phyloP scores from a whole-genome alignment of 805 yeast genomes.

The Zygosaccharomyces pseudorouxii region DNA sequence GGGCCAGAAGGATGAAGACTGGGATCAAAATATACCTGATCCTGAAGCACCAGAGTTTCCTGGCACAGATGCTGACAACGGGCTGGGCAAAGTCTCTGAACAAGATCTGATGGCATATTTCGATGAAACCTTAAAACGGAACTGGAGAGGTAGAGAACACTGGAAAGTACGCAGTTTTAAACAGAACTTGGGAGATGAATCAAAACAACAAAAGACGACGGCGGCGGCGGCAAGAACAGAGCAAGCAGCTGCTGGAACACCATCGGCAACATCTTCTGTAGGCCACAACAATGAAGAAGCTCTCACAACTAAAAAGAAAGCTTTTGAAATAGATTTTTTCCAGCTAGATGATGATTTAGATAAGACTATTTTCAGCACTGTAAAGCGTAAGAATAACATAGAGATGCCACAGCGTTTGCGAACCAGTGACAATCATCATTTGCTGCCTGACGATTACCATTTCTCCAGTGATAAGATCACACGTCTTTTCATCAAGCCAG shows the following conservation, averaged over 20 bases:
- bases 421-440: constrained; percentile 40
- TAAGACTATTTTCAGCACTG: constrained; percentile 39
- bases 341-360: constrained; percentile 38
- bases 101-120: constrained; percentile 73
- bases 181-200: constrained; percentile 22
- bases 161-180: constrained; percentile 75
- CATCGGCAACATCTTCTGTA: not conserved
- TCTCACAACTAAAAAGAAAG: constrained; percentile 35
- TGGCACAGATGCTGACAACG: constrained; percentile 7
- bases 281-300: constrained; percentile 8
- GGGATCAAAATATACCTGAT: constrained; percentile 17
- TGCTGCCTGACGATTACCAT: constrained; percentile 68
- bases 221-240: constrained; percentile 18
- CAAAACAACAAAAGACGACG: constrained; percentile 1
- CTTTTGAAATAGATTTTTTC: constrained; percentile 42
- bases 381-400: constrained; percentile 32
- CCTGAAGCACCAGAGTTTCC: constrained; percentile 16
- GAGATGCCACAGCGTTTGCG: constrained; percentile 42
- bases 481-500: constrained; percentile 65
- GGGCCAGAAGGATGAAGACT: constrained; percentile 3
- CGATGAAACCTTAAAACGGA: constrained; percentile 60
- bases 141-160: constrained; percentile 91
- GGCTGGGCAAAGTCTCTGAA: constrained; percentile 40
- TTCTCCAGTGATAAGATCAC: constrained; percentile 67
- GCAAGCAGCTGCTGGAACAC: constrained; percentile 34